phyloP scores from a whole-genome alignment of 306 rosid species.

The Vigna trinervia region DNA sequence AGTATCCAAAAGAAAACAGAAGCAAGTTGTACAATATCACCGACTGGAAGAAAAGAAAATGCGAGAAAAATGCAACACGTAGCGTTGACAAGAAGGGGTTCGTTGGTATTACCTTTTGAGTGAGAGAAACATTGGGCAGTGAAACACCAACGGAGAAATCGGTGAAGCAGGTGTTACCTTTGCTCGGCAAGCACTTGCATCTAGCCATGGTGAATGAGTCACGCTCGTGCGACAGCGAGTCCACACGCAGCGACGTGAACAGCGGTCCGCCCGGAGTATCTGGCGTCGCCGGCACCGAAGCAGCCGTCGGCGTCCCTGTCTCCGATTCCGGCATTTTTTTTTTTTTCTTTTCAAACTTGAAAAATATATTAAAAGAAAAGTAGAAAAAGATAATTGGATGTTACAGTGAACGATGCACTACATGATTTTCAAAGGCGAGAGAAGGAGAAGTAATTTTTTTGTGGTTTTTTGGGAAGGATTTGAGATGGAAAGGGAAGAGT shows the following conservation, averaged over 20 bases:
- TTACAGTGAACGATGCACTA: constrained; percentile 26
- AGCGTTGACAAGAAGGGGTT: constrained; percentile 34
- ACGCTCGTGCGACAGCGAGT: constrained; percentile 74
- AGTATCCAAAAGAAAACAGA: not conserved
- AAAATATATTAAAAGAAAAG: not conserved
- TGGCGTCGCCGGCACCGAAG: constrained; percentile 80
- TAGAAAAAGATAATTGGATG: constrained; percentile 1
- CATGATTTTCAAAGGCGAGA: constrained; percentile 51
- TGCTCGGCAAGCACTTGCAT: constrained; percentile 75
- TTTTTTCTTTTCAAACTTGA: not conserved
- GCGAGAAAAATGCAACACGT: not conserved
- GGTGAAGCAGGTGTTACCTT: constrained; percentile 64
- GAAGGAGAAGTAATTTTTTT: not conserved
- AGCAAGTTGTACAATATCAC: too few species aligned
- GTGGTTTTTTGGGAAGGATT: constrained; percentile 7
- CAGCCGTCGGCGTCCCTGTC: constrained; percentile 62
- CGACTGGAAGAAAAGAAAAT: too few species aligned
- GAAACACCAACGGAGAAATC: constrained; percentile 58
- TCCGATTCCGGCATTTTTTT: constrained; percentile 66
- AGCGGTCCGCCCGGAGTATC: constrained; percentile 71
- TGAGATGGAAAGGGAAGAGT: constrained; percentile 34
- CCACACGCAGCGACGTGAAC: constrained; percentile 68
- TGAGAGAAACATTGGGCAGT: constrained; percentile 67
- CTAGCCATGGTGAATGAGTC: constrained; percentile 68
- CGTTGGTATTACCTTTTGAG: constrained; percentile 69